Evolutionary conservation across 1,284 basidiomycete genomes (phyloP).

Genomic region (Rhodotorula sp.): DNA sequence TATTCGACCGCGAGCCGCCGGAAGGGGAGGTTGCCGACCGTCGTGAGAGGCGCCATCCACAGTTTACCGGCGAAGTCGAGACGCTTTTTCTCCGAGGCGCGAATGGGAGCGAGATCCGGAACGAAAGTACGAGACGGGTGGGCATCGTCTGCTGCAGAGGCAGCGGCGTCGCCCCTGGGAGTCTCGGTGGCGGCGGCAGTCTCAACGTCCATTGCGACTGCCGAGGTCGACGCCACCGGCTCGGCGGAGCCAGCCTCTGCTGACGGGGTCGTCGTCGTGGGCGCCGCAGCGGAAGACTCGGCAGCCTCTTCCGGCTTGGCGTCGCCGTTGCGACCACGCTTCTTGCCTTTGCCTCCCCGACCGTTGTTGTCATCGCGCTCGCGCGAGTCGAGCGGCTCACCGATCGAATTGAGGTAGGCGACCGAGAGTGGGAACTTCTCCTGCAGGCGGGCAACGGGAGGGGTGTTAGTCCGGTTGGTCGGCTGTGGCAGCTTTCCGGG

Average conservation of each 20-base stretch:
- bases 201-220: neutral
- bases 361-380: constrained; percentile 12
- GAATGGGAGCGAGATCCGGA: constrained; percentile 57
- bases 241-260: neutral
- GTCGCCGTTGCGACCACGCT: constrained; percentile 24
- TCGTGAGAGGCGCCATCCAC: constrained; percentile 86
- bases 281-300: constrained; percentile 25
- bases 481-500: neutral
- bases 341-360: constrained; percentile 22
- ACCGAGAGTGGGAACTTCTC: constrained; percentile 37
- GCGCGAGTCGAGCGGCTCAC: constrained; percentile 38
- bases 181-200: neutral
- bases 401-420: constrained; percentile 39
- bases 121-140: constrained; percentile 31
- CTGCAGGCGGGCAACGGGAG: neutral
- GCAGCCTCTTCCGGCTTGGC: constrained; percentile 13
- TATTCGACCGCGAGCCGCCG: constrained; percentile 79
- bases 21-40: constrained; percentile 94
- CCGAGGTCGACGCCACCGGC: constrained; percentile 16
- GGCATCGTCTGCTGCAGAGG: constrained; percentile 5
- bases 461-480: no score
- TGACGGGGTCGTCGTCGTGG: neutral
- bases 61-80: constrained; percentile 83
- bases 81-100: constrained; percentile 79
- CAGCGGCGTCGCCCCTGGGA: neutral